Evolutionary conservation across 2,329 filamentous ascomycete species (phyloP).

Genomic region (Fusarium subglutinans): DNA sequence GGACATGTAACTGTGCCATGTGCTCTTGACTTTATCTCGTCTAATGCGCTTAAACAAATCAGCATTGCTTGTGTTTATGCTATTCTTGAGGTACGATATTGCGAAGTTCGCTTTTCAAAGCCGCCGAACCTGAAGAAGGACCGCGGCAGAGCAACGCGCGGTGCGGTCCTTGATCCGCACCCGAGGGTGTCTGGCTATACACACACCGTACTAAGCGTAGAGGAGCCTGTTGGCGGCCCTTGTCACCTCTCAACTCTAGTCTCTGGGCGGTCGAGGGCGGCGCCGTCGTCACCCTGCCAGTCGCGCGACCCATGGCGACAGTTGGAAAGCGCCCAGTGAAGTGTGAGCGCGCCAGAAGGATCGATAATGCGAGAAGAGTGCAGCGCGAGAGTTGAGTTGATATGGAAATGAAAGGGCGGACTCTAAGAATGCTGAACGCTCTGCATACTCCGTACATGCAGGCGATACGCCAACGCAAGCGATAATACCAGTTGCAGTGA

Average conservation of each 20-base stretch:
- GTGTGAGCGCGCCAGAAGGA: constrained; percentile 24
- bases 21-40: neutral
- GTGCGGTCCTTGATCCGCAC: constrained; percentile 24
- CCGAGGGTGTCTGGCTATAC: neutral
- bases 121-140: constrained; percentile 19
- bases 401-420: neutral
- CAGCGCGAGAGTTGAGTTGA: neutral
- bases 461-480: constrained; percentile 17
- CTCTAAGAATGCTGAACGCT: neutral
- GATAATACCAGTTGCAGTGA: constrained; percentile 4
- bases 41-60: neutral
- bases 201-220: constrained; percentile 2
- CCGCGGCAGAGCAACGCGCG: constrained; percentile 25
- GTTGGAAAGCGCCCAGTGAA: constrained; percentile 26
- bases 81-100: neutral
- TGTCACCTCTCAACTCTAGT: constrained; percentile 28
- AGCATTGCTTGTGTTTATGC: neutral
- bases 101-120: constrained; percentile 14
- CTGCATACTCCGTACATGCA: neutral
- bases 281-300: constrained; percentile 27
- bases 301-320: constrained; percentile 24
- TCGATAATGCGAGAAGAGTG: constrained; percentile 16
- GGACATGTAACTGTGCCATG: too few species aligned
- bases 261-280: constrained; percentile 21
- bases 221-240: constrained; percentile 10